Percentiles rank a stretch among this genome's conserved stretches.
Conservation (phyloP, 345 rosid species). For the Durio zibethinus region DNA sequence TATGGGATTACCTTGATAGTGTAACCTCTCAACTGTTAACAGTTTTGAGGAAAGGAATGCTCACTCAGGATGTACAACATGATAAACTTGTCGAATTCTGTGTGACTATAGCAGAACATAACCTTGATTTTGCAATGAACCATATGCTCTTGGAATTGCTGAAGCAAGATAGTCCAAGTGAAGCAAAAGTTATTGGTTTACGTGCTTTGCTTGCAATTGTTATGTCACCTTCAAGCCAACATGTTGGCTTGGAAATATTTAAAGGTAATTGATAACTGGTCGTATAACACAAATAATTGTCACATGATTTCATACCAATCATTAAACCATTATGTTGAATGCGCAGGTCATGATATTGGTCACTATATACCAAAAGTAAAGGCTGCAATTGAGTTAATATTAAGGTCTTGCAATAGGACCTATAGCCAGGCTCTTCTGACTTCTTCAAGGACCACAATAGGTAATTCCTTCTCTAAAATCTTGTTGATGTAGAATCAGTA, state of each 20-base stretch:
- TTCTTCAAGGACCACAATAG: slow-evolving; percentile 81
- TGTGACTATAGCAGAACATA: slow-evolving; percentile 94
- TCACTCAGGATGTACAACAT: slow-evolving; percentile 93
- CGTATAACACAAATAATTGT: slow-evolving; percentile 17
- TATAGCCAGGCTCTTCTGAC: slow-evolving; percentile 92
- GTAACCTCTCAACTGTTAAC: slow-evolving; percentile 95
- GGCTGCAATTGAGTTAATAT: slow-evolving; percentile 91
- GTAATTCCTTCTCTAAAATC: slow-evolving; percentile 36
- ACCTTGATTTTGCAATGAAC: slow-evolving; percentile 98
- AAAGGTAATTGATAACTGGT: slow-evolving; percentile 46
- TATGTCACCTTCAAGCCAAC: slow-evolving; percentile 84
- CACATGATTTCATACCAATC: background rate
- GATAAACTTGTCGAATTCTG: slow-evolving; percentile 98
- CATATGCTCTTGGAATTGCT: slow-evolving; percentile 95
- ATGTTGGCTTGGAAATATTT: slow-evolving; percentile 86
- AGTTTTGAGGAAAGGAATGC: slow-evolving; percentile 84
- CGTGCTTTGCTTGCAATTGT: slow-evolving; percentile 94
- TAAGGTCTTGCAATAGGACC: slow-evolving; percentile 83
- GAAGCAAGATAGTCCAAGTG: slow-evolving; percentile 92
- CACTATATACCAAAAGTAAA: slow-evolving; percentile 97
- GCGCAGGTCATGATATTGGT: slow-evolving; percentile 74
- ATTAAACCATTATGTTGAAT: slow-evolving; percentile 25
- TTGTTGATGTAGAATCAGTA: background rate
- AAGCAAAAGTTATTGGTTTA: slow-evolving; percentile 95
- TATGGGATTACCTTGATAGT: slow-evolving; percentile 98